Evolutionary conservation across 2,329 filamentous ascomycete genomes (phyloP), one percentile per base, ranked within the genome.

Genomic region (Neofusicoccum parvum): DNA sequence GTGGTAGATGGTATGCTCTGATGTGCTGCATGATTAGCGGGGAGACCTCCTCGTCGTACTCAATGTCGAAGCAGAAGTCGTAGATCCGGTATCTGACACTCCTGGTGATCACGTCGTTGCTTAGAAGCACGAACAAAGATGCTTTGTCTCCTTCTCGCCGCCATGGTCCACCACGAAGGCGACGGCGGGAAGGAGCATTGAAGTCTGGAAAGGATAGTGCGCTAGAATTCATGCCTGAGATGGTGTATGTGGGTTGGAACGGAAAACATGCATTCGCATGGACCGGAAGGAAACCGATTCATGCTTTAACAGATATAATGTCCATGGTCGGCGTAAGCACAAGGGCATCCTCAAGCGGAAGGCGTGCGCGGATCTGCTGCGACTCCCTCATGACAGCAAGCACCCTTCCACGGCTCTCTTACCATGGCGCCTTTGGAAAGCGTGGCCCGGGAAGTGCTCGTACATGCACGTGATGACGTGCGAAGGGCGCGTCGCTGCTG

Each of bases 401-500:
- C 27, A 32, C 5, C 27, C 27, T 32, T 32, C 27, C 27, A 32
- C 27, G 6, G 27, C 5, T 5, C 1, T 32, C 27, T 32, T 32
- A 32, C 27, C 27, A 32, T 1, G 6, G 27, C 27, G 27, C 27
- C 5, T 32, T 32, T 32, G 27, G 27, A 7, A 32, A 32, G 27
- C 5, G 27, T 32, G 6, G 27, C 27, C 27, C 32, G 5, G 6
- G 15, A 6, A 39, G 17, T 20, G 20, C 1, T 34, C 34, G 36
- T n/a, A n/a, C 54, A 58, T n/a, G 4, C 54, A 58, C 54, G 54
- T 58, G 54, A 58, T 36, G 39, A 17, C 39, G 54, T 17, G 54
- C 14, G 15, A 14, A 14, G 41, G 41, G 41, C 37, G 56, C n/a
- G 56, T 15, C n/a, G 56, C 32, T 60, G 41, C 39, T 34, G 23